Conservation (phyloP, 2,329 filamentous ascomycete species). For the Xylariaceae sp. region DNA sequence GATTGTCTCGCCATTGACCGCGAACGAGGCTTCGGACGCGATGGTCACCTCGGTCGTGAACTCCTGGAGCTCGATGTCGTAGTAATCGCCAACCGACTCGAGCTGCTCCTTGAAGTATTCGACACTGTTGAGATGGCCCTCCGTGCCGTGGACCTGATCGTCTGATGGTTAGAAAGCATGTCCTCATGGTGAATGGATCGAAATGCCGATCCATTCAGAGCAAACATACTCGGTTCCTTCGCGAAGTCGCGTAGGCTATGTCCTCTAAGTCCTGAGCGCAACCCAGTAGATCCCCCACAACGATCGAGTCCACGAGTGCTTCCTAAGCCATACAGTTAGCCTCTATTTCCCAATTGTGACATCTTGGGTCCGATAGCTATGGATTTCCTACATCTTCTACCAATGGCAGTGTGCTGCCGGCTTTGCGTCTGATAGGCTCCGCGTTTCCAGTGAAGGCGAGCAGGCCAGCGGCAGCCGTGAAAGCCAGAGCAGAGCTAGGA, state of each 20-base stretch:
- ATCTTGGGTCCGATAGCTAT: background rate
- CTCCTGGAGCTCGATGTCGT: slow-evolving; percentile 36
- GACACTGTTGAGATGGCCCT: slow-evolving; percentile 40
- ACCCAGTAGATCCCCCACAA: slow-evolving; percentile 32
- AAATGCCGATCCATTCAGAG: background rate
- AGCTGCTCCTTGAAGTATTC: slow-evolving; percentile 41
- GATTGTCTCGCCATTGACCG: slow-evolving; percentile 26
- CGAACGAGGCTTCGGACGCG: slow-evolving; percentile 23
- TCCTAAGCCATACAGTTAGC: slow-evolving; percentile 26
- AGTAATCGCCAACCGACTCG: slow-evolving; percentile 38
- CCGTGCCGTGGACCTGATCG: slow-evolving; percentile 36
- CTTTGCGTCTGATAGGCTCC: slow-evolving; percentile 20
- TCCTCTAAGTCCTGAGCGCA: slow-evolving; percentile 36
- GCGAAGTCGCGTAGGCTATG: slow-evolving; percentile 36
- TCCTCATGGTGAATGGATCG: slow-evolving; percentile 9
- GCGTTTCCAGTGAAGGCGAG: slow-evolving; percentile 28
- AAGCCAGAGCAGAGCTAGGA: slow-evolving; percentile 15
- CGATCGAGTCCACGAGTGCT: slow-evolving; percentile 30
- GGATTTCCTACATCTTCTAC: slow-evolving; percentile 29
- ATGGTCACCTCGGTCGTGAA: slow-evolving; percentile 34
- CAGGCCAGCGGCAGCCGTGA: slow-evolving; percentile 22
- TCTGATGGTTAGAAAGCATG: slow-evolving; percentile 3
- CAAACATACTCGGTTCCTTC: slow-evolving; percentile 36
- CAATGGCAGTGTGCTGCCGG: slow-evolving; percentile 17
- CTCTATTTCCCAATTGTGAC: background rate